Evolutionary conservation across 2,329 filamentous ascomycete species (phyloP), one percentile per base, ranked within the genome.

Genomic region (Curvularia spicifera): DNA sequence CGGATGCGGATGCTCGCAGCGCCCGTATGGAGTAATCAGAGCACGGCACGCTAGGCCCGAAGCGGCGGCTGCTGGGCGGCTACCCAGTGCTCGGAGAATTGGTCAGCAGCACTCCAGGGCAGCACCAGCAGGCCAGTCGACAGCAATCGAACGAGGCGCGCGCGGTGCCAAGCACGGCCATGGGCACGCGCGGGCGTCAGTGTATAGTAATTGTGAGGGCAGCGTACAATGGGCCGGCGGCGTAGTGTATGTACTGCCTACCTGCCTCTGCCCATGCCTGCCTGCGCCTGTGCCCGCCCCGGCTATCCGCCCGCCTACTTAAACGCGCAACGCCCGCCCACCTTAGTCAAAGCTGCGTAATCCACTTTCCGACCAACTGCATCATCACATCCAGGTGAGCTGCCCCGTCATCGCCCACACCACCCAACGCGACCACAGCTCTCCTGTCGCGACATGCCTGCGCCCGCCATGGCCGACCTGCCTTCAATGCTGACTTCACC

Each of bases 291-390:
- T 56, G 45, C 22, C 28, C 39, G 31, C 47, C 31, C 40, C 50
- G 54, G 40, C 54, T 48, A 47, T 43, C 53, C 56, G 49, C 46
- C 55, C 31, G 15, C 46, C 40, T 62, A 60, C 56, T 58, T 59
- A 57, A 60, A 45, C 53, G 43, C 53, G 26, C 51, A 50, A 42
- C 56, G 51, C 49, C 59, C 61, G 48, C 55, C 51, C 62, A 53
- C 53, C 57, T 66, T 66, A 66, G 63, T 66, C 63, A 66, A 57
- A 57, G 56, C 63, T 66, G 61, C 56, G 56, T 66, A 64, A 66
- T 65, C 63, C 53, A 51, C 61, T 18, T 51, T 61, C 50, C 53
- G 55, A 55, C 63, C 60, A 64, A 65, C 62, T 55, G 54, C 59
- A 63, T 62, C 61, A 47, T 60, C 61, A 51, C 52, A 26, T 57